phyloP scores from a whole-genome alignment of 768 basidiomycete species.

The Termitomyces sp. region DNA sequence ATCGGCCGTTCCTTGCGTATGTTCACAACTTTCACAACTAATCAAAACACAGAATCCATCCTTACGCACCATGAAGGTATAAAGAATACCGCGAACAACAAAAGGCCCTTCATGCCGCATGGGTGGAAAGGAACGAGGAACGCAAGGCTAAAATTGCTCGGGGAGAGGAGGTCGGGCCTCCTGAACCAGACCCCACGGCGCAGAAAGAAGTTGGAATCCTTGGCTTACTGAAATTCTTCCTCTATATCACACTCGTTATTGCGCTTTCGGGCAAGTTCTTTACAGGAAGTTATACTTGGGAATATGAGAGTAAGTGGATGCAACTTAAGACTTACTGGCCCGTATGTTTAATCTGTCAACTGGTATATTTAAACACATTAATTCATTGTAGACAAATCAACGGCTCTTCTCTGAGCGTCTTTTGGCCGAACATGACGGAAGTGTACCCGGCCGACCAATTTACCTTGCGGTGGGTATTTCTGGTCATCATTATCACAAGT shows the following conservation, averaged over 20 bases:
- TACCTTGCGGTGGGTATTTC: conserved; percentile 69
- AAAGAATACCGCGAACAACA: conserved; percentile 60
- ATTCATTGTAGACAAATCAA: conserved; percentile 40
- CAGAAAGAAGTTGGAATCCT: conserved; percentile 58
- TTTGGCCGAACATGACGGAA: conserved; percentile 69
- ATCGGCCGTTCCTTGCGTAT: conserved; percentile 79
- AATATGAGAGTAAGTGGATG: conserved; percentile 62
- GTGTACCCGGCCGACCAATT: conserved; percentile 54
- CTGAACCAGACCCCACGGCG: conserved; percentile 69
- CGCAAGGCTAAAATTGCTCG: conserved; percentile 67
- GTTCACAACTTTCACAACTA: conserved; percentile 27
- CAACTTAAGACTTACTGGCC: conserved; percentile 60
- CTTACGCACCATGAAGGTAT: conserved; percentile 38
- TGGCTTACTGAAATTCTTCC: conserved; percentile 64
- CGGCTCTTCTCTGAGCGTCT: conserved; percentile 69
- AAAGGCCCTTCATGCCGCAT: conserved; percentile 54
- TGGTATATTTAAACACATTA: background rate
- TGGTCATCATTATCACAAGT: background rate
- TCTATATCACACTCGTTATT: conserved; percentile 47
- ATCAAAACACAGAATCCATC: background rate
- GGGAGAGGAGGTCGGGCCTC: conserved; percentile 68
- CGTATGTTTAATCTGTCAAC: conserved; percentile 28
- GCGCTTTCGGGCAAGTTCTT: conserved; percentile 74
- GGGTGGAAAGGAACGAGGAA: conserved; percentile 64
- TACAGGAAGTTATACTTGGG: conserved; percentile 85